Evolutionary conservation across 2,329 filamentous ascomycete genomes (phyloP), one percentile per base, ranked within the genome.

Genomic region (Lasiodiplodia theobromae): DNA sequence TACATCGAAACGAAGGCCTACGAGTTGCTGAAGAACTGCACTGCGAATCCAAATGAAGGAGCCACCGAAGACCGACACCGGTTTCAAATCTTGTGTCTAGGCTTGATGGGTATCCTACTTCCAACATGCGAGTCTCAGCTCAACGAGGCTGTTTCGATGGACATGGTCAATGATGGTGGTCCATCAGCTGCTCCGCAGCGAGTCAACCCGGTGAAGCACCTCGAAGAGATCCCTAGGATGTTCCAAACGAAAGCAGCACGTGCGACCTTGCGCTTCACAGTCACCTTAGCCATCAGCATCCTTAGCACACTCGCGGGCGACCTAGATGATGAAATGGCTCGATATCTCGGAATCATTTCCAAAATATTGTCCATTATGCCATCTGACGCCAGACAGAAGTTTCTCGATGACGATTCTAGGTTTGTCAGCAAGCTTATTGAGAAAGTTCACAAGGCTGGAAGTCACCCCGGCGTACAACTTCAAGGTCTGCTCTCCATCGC

Each of bases 221-320:
- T 63, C 8, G 51, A 44, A 12, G 51, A 67, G 14, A 60, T 60
- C n/a, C 51, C 62, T 14, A 44, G 52, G 16, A n/a, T 66, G 23
- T 69, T 69, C 31, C 25, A 28, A 25, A 53, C 51, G 23, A 40
- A 38, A 6, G 34, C 28, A 25, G 51, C 58, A 23, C 53, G 52
- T 4, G 79, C 79, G 49, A 78, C 75, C 14, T 74, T 78, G 14
- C 73, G 73, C 21, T 57, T 79, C 23, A 75, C 73, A 8, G 75
- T 71, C 37, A 70, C 77, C 14, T 76, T 73, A 58, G 77, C 78
- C 12, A 72, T 78, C 10, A 77, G 73, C 73, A 73, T 73, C 16
- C 70, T 71, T 10, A 77, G 75, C 68, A 74, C 72, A 0, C 70
- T 71, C 23, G 70, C 69, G 2, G 72, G 70, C 4, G 70, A 75